A percentile compares a stretch with the other conserved stretches of the same genome.
Evolutionary conservation across 768 basidiomycete species (phyloP).

Genomic region (Asterophora lycoperdoides): DNA sequence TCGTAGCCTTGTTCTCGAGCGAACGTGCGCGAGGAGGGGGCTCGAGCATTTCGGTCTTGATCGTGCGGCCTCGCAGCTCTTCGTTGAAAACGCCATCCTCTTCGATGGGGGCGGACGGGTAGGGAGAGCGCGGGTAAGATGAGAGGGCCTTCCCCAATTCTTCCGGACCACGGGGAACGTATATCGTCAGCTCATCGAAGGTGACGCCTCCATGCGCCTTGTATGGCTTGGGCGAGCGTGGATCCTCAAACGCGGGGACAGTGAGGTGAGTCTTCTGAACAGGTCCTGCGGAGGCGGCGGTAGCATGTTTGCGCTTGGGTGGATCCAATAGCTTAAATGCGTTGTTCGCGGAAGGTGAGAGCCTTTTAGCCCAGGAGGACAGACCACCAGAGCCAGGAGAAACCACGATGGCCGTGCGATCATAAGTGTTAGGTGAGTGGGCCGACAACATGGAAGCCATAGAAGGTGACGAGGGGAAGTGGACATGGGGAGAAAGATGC

Average conservation of each 20-base stretch:
- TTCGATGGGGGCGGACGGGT: constrained; percentile 22
- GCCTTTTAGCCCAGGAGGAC: constrained; percentile 50
- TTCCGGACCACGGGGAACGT: constrained; percentile 14
- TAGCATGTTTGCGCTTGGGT: constrained; percentile 20
- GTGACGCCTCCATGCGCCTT: constrained; percentile 9
- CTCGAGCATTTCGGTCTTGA: constrained; percentile 5
- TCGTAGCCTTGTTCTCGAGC: constrained; percentile 14
- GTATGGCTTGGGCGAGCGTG: constrained; percentile 35
- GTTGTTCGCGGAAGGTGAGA: constrained; percentile 28
- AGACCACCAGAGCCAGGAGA: constrained; percentile 52
- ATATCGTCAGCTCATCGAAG: constrained; percentile 14
- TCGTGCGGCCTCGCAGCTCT: constrained; percentile 11
- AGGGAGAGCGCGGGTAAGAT: constrained; percentile 39
- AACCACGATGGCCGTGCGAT: constrained; percentile 59
- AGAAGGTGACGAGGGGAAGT: constrained; percentile 60
- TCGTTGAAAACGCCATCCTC: constrained; percentile 13
- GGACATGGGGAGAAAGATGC: constrained; percentile 48
- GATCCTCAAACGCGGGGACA: constrained; percentile 30
- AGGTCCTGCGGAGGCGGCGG: background rate
- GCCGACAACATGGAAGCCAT: constrained; percentile 53
- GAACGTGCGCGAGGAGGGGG: constrained; percentile 16
- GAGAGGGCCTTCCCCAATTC: constrained; percentile 27
- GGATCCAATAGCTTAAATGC: constrained; percentile 33
- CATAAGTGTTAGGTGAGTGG: constrained; percentile 57
- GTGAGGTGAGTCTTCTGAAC: constrained; percentile 1